Evolutionary conservation across 2,329 filamentous ascomycete species (phyloP).

Genomic region (Talaromyces rugulosus): DNA sequence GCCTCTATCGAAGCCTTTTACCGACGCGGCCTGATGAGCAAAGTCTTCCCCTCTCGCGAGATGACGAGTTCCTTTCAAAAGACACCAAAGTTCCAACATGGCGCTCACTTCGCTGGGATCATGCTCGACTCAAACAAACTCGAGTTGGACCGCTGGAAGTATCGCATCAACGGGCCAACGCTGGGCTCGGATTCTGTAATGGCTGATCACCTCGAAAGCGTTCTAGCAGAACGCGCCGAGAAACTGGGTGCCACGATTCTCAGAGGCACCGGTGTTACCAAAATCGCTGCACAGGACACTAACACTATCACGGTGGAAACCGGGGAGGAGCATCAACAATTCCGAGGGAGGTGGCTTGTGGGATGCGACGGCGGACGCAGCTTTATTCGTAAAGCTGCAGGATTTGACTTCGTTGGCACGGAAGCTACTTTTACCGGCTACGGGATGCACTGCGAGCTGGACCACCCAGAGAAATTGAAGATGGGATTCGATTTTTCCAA

Average conservation of each 20-base stretch:
- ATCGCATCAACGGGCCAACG: slow-evolving; percentile 6
- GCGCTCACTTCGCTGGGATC: slow-evolving; percentile 28
- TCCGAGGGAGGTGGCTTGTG: slow-evolving; percentile 33
- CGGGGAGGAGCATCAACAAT: slow-evolving; percentile 12
- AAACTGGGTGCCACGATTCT: background rate
- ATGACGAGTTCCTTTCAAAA: slow-evolving; percentile 11
- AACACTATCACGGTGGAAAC: background rate
- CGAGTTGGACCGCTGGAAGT: slow-evolving; percentile 11
- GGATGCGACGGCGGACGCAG: slow-evolving; percentile 43
- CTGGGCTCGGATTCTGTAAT: slow-evolving; percentile 8
- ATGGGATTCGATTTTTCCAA: background rate
- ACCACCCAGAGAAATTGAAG: slow-evolving; percentile 16
- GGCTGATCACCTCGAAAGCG: slow-evolving; percentile 1
- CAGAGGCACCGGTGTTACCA: background rate
- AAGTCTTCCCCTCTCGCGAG: slow-evolving; percentile 18
- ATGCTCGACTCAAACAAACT: slow-evolving; percentile 18
- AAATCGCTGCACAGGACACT: background rate
- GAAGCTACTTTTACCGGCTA: slow-evolving; percentile 35
- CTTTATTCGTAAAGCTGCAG: slow-evolving; percentile 30
- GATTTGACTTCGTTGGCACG: slow-evolving; percentile 35
- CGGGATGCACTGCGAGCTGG: slow-evolving; percentile 27
- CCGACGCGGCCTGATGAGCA: slow-evolving; percentile 35
- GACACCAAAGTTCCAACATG: slow-evolving; percentile 24
- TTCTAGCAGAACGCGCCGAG: background rate
- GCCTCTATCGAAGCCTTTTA: slow-evolving; percentile 33